Conservation (phyloP, 768 basidiomycete species). For the Mycena filopes region DNA sequence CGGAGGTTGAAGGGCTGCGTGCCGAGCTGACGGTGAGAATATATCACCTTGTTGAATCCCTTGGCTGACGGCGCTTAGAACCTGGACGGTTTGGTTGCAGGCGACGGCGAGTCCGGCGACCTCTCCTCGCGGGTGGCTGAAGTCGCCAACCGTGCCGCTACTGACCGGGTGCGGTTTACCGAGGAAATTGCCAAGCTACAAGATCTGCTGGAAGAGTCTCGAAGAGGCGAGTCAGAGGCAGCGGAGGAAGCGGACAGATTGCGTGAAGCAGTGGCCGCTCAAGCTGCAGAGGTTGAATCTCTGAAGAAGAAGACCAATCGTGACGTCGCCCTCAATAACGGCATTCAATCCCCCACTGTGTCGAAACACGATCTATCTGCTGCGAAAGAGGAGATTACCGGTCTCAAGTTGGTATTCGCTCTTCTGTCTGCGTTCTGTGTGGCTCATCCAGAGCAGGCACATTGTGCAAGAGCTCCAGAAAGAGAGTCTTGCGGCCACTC, state of each 20-base stretch:
- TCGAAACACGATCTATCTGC: slow-evolving; percentile 64
- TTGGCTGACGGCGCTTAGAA: slow-evolving; percentile 55
- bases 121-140: slow-evolving; percentile 59
- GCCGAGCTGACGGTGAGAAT: slow-evolving; percentile 77
- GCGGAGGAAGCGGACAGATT: slow-evolving; percentile 39
- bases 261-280: slow-evolving; percentile 44
- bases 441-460: slow-evolving; percentile 58
- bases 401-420: slow-evolving; percentile 72
- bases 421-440: background rate
- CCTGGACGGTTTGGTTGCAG: slow-evolving; percentile 67
- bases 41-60: background rate
- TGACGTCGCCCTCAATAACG: slow-evolving; percentile 60
- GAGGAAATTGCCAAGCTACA: slow-evolving; percentile 68
- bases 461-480: slow-evolving; percentile 91
- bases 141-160: slow-evolving; percentile 57
- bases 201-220: slow-evolving; percentile 55
- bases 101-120: slow-evolving; percentile 49
- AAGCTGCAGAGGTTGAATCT: slow-evolving; percentile 63
- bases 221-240: slow-evolving; percentile 37
- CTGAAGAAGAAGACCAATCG: slow-evolving; percentile 70
- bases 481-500: slow-evolving; percentile 71
- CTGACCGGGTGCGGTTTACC: slow-evolving; percentile 61
- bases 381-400: slow-evolving; percentile 76
- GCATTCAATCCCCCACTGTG: slow-evolving; percentile 48
- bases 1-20: slow-evolving; percentile 86